Conservation (phyloP, 148 eudicot species). For the Pouteria glomerata region DNA sequence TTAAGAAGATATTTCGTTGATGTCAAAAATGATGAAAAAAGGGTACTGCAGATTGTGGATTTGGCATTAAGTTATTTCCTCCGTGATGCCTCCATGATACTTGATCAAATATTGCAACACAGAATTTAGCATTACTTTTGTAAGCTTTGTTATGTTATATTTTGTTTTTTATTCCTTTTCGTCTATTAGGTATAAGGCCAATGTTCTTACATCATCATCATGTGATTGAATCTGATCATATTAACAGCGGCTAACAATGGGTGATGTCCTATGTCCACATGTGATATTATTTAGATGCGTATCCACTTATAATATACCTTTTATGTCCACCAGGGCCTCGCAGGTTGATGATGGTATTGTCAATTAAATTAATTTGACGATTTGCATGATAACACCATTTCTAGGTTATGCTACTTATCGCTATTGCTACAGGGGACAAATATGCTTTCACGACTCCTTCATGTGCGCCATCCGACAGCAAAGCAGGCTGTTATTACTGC, state of each 20-base stretch:
- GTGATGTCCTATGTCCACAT: too few species aligned
- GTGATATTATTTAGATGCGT: too few species aligned
- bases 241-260: background rate
- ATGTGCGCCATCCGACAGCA: constrained; percentile 91
- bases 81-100: too few species aligned
- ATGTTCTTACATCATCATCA: background rate
- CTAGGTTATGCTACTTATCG: background rate
- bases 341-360: background rate
- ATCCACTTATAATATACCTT: background rate
- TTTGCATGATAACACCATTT: background rate
- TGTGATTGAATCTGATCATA: background rate
- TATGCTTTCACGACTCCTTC: constrained; percentile 90
- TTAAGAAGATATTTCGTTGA: too few species aligned
- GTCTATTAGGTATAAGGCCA: background rate
- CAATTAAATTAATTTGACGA: background rate
- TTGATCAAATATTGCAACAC: too few species aligned
- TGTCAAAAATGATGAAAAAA: too few species aligned
- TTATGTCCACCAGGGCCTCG: background rate
- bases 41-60: too few species aligned
- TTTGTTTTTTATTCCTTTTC: background rate
- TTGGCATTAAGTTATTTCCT: too few species aligned
- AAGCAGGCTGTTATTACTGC: constrained; percentile 98
- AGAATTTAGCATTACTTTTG: background rate
- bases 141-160: background rate
- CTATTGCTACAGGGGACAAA: constrained; percentile 74